These are phyloP conservation scores for Epichloe glyceriae DNA, from an alignment of 2,329 filamentous ascomycete species.

Conservation along the genomic window DNA sequence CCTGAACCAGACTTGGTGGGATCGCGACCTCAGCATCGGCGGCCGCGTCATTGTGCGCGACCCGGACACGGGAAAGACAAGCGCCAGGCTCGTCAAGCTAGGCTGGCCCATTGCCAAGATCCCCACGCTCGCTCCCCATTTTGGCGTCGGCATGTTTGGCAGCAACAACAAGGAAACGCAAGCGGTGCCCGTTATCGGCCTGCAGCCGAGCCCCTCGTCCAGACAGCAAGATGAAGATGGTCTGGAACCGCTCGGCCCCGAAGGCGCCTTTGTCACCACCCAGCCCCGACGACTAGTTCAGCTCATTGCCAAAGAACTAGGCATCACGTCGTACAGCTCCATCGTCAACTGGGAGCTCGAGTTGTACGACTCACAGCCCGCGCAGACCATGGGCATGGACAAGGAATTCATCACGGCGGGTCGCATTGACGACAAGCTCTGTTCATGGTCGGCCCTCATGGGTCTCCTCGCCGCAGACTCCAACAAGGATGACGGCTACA, in stretches of 20 bases:
- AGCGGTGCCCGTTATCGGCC: conserved; percentile 83
- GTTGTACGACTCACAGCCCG: conserved; percentile 81
- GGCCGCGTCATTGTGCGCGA: conserved; percentile 80
- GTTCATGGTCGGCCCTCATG: conserved; percentile 82
- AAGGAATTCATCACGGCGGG: conserved; percentile 92
- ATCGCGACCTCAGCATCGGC: conserved; percentile 82
- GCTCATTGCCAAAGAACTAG: conserved; percentile 68
- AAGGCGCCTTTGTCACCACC: conserved; percentile 62
- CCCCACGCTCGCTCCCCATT: conserved; percentile 86
- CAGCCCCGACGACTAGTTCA: conserved; percentile 79
- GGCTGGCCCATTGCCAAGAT: conserved; percentile 91
- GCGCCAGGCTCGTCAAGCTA: conserved; percentile 72
- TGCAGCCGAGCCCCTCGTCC: conserved; percentile 59
- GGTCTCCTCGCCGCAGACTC: conserved; percentile 57
- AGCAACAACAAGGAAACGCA: conserved; percentile 76
- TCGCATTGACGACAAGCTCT: conserved; percentile 94
- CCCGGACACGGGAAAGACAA: conserved; percentile 57
- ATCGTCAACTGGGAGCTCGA: conserved; percentile 97
- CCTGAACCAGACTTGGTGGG: conserved; percentile 90
- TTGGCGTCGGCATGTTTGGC: conserved; percentile 62
- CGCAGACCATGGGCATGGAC: conserved; percentile 70
- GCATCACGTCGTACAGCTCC: conserved; percentile 52
- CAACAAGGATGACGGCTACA: conserved; percentile 47
- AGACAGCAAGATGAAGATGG: conserved; percentile 24
- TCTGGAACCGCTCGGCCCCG: conserved; percentile 39